phyloP scores from a whole-genome alignment of 164 flowering plant genomes.

The Vitis rotundifolia region DNA sequence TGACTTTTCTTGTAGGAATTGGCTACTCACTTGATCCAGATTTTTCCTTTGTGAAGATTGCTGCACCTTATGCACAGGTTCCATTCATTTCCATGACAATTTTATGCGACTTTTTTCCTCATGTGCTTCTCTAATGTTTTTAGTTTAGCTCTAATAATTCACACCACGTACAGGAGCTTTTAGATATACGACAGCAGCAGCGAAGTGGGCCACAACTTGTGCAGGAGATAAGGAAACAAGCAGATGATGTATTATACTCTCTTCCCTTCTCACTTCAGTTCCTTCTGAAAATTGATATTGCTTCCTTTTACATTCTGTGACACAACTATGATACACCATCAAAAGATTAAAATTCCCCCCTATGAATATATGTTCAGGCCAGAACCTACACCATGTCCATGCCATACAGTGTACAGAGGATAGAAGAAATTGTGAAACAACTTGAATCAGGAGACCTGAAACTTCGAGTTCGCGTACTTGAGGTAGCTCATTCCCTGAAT shows the following conservation, averaged over 20 bases:
- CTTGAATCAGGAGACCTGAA: constrained; percentile 89
- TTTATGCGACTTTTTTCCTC: too few species aligned
- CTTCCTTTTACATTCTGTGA: too few species aligned
- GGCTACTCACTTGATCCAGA: constrained; percentile 79
- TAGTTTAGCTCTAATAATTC: background rate
- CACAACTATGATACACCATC: too few species aligned
- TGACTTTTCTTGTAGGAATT: constrained; percentile 55
- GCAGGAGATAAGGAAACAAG: constrained; percentile 75
- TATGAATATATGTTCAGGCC: constrained; percentile 55
- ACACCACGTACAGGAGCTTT: constrained; percentile 61
- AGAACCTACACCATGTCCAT: constrained; percentile 80
- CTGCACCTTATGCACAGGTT: constrained; percentile 98
- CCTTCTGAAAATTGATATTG: background rate
- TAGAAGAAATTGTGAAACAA: constrained; percentile 88
- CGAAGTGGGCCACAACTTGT: constrained; percentile 66
- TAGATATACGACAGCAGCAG: constrained; percentile 62
- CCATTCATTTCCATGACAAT: constrained; percentile 1
- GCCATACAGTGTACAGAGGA: constrained; percentile 88
- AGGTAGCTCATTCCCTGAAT: constrained; percentile 44
- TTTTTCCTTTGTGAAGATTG: constrained; percentile 87
- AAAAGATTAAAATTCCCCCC: background rate
- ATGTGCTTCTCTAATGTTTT: background rate
- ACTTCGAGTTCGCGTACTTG: constrained; percentile 93
- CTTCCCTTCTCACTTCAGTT: constrained; percentile 6
- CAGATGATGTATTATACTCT: constrained; percentile 40